Evolutionary conservation across 176 grass and related monocot species (phyloP), one percentile per base, ranked within the genome.

Genomic region (Aegilops speltoides): DNA sequence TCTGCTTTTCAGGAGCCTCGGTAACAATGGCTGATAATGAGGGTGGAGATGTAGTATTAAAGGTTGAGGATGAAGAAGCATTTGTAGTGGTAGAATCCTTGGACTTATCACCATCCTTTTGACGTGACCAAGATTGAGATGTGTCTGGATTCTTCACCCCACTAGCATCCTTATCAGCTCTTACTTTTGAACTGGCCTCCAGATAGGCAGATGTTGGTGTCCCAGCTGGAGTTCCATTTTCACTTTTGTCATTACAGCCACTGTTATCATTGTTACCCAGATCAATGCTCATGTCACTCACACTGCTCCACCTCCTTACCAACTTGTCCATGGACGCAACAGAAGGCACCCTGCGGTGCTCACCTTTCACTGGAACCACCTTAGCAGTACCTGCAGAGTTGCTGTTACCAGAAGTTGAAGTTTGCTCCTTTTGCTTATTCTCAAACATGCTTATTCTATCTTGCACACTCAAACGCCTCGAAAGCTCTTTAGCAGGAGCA

Each of bases 271-370:
- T 99, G 81, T 80, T 89, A 79, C 88, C 88, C 32, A 94, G 89
- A 89, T 97, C 97, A 81, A 99, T 99, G 74, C 94, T 99, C 97
- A 97, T 97, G 83, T 99, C 94, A 70, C 97, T 99, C 31, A 90
- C 89, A 91, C 80, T 93, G 84, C 97, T 99, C 94, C 92, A 97
- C 82, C 97, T 94, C 75, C 97, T 94, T 79, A 87, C 90, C 66
- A 95, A 85, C 72, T 96, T 99, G 63, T 94, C 97, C 80, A 94
- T 90, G 69, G 94, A 94, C 24, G 90, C 89, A 90, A 82, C 87
- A 90, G 97, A 99, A 91, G 87, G 91, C 80, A 91, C 85, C 84
- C 97, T 94, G 60, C 90, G 82, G 68, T 94, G 92, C 83, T 98
- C 96, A 20, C 94, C 94, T 86, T 93, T 98, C 70, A 46, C 82